These are phyloP conservation scores for Limnomonas spitsbergensis DNA, from an alignment of 139 green algal genomes.

Conservation along the genomic window DNA sequence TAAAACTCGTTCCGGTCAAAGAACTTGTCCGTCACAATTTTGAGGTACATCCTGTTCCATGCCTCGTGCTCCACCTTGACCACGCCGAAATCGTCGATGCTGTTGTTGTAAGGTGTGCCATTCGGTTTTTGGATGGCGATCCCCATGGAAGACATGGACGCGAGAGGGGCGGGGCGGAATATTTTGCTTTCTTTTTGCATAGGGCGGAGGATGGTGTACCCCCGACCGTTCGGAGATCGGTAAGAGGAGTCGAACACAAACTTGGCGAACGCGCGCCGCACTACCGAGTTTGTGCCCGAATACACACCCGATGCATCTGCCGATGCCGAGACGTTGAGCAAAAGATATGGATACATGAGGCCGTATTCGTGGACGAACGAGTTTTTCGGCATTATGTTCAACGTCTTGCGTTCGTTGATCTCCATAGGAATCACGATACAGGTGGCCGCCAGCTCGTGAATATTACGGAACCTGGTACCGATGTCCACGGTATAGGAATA, in stretches of 20 bases:
- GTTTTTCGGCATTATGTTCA: background rate
- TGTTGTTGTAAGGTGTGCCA: slow-evolving; percentile 8
- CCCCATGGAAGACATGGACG: background rate
- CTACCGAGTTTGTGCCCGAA: background rate
- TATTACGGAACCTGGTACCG: background rate
- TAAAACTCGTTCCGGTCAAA: slow-evolving; percentile 21
- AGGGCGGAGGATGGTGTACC: background rate
- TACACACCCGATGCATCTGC: background rate
- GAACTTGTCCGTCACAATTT: background rate
- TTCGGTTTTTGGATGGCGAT: slow-evolving; percentile 9
- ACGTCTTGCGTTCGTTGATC: background rate
- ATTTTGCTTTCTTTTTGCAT: background rate
- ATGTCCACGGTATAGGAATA: background rate
- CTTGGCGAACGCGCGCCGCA: background rate
- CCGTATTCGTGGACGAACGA: background rate
- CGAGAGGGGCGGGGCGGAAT: slow-evolving; percentile 4
- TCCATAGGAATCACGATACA: background rate
- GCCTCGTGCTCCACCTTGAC: background rate
- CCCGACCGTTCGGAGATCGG: background rate
- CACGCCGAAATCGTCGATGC: background rate
- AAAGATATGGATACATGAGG: background rate
- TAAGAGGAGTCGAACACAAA: slow-evolving; percentile 6
- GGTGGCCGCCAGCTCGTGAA: background rate
- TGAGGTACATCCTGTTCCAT: background rate
- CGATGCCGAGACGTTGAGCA: background rate